Evolutionary conservation across 441 rosid species (phyloP), one percentile per base, ranked within the genome.

Genomic region (Jatropha podagrica): DNA sequence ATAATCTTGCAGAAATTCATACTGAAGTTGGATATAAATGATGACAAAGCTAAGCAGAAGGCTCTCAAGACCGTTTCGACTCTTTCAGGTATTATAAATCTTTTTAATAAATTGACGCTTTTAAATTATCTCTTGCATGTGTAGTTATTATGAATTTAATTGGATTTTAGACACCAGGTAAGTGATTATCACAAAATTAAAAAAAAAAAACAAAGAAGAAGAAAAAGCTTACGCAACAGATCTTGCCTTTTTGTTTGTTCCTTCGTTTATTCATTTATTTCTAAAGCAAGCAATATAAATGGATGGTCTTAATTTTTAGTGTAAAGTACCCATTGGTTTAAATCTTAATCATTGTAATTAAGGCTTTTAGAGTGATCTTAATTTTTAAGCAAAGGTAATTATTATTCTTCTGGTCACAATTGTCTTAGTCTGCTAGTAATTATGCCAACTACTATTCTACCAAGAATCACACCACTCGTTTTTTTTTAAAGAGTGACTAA

Each of bases 11-110:
- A 95, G 98, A 95, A 93, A 82, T 69, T 87, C 60, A 94, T 91
- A 61, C 44, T 95, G 81, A 92, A 85, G 79, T 38, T 93, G 91
- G 98, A 93, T 75, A 80, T 95, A 79, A 80, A 80, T 11, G 97
- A 95, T 78, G 91, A 83, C 81, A 93, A 86, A 76, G 95, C 88
- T 65, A 95, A 95, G 85, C 95, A 90, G 74, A 95, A 92, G 90
- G 98, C 98, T 52, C 59, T 93, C 74, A 95, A 85, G 85, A 91
- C 91, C 26, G 96, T 91, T 78, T 88, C 99, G 62, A 82, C 95
- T 76, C 92, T 95, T 48, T 79, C 87, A 88, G 99, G 99, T 95
- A 78, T 38, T 56, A 32, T 32, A 42, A 40, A 61, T 65, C 23
- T n/a, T 40, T 60, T 4, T 20, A 44, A 44, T 7, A 44, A 44